Evolutionary conservation across 1,284 basidiomycete species (phyloP).

Genomic region (Sporisorium sorghi): DNA sequence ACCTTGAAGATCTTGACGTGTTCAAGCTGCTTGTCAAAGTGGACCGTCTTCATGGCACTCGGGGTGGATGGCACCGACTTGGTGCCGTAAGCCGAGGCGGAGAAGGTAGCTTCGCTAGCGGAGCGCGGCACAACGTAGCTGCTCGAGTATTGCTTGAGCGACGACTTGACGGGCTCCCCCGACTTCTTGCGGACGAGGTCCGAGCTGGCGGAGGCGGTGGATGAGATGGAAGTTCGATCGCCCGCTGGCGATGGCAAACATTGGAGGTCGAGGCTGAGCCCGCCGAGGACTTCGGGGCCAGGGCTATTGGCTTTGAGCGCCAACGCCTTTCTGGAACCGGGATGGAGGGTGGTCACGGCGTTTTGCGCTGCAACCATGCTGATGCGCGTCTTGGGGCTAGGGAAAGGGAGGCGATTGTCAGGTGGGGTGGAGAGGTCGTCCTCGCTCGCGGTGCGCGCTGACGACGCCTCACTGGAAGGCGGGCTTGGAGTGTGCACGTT

Average conservation of each 20-base stretch:
- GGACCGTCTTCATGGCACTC: conserved; percentile 80
- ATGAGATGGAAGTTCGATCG: conserved; percentile 41
- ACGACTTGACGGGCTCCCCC: conserved; percentile 89
- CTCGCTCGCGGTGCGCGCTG: conserved; percentile 38
- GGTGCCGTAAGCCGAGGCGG: conserved; percentile 44
- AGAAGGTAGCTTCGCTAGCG: conserved; percentile 71
- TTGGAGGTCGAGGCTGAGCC: conserved; percentile 60
- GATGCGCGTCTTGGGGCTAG: conserved; percentile 34
- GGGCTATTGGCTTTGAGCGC: conserved; percentile 54
- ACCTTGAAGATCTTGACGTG: conserved; percentile 89
- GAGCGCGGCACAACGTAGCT: conserved; percentile 56
- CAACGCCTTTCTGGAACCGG: conserved; percentile 55
- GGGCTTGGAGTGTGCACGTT: conserved; percentile 46
- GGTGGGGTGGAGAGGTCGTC: conserved; percentile 36
- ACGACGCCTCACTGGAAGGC: conserved; percentile 38
- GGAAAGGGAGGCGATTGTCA: conserved; percentile 42
- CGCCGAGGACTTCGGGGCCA: conserved; percentile 50
- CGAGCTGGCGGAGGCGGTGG: conserved; percentile 39
- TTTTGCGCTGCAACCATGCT: conserved; percentile 15
- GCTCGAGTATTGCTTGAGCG: conserved; percentile 79
- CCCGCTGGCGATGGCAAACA: conserved; percentile 56
- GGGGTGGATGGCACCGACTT: conserved; percentile 74
- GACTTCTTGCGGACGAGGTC: conserved; percentile 84
- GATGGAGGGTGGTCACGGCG: conserved; percentile 38
- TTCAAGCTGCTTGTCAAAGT: conserved; percentile 91